Evolutionary conservation across 176 grass and related monocot species (phyloP).

Genomic region (Carex cristatella): DNA sequence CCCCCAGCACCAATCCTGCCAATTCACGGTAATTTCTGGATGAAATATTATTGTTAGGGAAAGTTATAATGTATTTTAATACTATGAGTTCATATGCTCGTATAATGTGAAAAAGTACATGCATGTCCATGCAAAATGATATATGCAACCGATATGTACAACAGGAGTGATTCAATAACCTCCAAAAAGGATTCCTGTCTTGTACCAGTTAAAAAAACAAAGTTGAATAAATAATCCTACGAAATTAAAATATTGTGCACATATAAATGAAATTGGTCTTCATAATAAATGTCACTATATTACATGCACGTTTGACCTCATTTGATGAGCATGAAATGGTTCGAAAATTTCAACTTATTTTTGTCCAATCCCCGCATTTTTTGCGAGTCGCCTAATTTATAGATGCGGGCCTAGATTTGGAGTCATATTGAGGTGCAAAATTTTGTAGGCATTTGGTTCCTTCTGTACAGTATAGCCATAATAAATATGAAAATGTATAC

Average conservation of each 20-base stretch:
- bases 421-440: background rate
- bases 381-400: slow-evolving; percentile 2
- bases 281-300: background rate
- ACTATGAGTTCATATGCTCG: background rate
- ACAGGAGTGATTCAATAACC: background rate
- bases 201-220: background rate
- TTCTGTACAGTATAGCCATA: background rate
- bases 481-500: background rate
- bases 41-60: background rate
- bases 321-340: background rate
- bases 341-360: background rate
- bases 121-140: background rate
- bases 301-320: background rate
- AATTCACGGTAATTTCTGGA: slow-evolving; percentile 61
- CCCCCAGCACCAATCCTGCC: slow-evolving; percentile 36
- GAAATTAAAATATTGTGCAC: background rate
- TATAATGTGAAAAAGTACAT: background rate
- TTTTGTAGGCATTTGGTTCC: background rate
- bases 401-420: background rate
- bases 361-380: background rate
- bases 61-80: background rate
- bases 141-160: background rate
- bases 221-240: background rate
- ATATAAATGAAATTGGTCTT: background rate
- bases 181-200: background rate